phyloP scores from a whole-genome alignment of 2,329 filamentous ascomycete species.

The Proliferodiscus dingleyae region DNA sequence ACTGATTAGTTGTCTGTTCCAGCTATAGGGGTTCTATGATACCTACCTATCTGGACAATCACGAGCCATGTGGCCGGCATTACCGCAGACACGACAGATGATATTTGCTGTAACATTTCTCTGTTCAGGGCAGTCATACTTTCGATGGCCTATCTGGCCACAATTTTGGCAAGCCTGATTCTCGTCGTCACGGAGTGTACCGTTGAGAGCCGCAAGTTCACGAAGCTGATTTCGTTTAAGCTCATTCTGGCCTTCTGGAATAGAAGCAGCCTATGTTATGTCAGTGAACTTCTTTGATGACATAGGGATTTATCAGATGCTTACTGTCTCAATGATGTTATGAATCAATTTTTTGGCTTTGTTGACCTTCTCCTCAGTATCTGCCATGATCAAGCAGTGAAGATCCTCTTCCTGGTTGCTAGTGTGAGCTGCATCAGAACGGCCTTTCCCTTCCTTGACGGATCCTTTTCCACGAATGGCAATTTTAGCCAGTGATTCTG shows the following conservation, averaged over 20 bases:
- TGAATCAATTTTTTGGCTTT: slow-evolving; percentile 98
- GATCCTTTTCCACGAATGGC: slow-evolving; percentile 99
- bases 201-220: slow-evolving; percentile 95
- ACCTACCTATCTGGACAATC: slow-evolving; percentile 83
- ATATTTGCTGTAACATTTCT: slow-evolving; percentile 99
- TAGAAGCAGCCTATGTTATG: slow-evolving; percentile 77
- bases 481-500: slow-evolving; percentile 95
- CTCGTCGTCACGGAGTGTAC: slow-evolving; percentile 96
- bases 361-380: slow-evolving; percentile 98
- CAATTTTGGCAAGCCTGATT: slow-evolving; percentile 99
- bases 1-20: slow-evolving; percentile 15
- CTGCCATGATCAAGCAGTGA: slow-evolving; percentile 98
- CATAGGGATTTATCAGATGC: slow-evolving; percentile 32
- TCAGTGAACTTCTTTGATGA: slow-evolving; percentile 20
- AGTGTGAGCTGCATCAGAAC: slow-evolving; percentile 96
- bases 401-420: slow-evolving; percentile 99
- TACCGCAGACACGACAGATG: slow-evolving; percentile 96
- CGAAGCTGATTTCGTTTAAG: slow-evolving; percentile 98
- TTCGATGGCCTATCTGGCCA: slow-evolving; percentile 96
- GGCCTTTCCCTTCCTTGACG: slow-evolving; percentile 98
- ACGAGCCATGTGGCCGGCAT: slow-evolving; percentile 95
- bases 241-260: slow-evolving; percentile 97
- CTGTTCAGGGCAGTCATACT: slow-evolving; percentile 97
- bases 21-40: not conserved
- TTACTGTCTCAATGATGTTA: slow-evolving; percentile 96